Percentiles rank a stretch among this genome's conserved stretches.
Evolutionary conservation across 345 rosid species (phyloP).

Genomic region (Hypericum androsaemum): DNA sequence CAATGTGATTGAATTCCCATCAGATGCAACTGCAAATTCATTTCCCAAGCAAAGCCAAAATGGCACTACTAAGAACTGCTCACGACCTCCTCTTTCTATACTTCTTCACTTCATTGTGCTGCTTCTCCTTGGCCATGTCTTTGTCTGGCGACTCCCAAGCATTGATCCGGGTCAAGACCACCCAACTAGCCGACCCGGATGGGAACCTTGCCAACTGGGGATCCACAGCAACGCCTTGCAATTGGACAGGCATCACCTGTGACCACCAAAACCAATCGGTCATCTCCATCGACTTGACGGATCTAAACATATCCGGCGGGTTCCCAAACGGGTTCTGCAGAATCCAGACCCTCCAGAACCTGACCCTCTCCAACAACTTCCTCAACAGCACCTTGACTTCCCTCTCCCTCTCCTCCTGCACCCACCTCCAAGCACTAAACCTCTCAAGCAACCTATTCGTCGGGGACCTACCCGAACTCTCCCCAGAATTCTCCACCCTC

Average conservation of each 20-base stretch:
- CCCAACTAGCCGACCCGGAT: conserved; percentile 31
- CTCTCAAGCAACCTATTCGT: conserved; percentile 31
- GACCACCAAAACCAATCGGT: conserved; percentile 25
- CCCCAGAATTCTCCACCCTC: conserved; percentile 21
- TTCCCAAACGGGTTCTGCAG: conserved; percentile 56
- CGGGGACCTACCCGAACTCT: conserved; percentile 50
- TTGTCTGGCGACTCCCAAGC: conserved; percentile 38
- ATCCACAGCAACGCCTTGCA: conserved; percentile 35
- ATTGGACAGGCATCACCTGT: conserved; percentile 64
- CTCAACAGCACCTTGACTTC: conserved; percentile 36
- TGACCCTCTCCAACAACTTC: conserved; percentile 29
- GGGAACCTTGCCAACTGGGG: conserved; percentile 44
- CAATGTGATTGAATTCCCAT: conserved; percentile 11
- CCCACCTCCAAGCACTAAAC: conserved; percentile 26
- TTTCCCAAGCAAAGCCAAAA: conserved; percentile 6
- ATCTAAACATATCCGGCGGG: conserved; percentile 30
- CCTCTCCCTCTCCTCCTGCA: conserved; percentile 39
- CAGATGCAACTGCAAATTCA: no score
- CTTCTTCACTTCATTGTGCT: neutral
- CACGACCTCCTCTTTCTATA: neutral
- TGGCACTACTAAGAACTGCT: conserved; percentile 7
- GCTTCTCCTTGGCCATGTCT: conserved; percentile 15
- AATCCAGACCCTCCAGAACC: conserved; percentile 41
- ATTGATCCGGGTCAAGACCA: conserved; percentile 35
- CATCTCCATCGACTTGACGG: conserved; percentile 39